Base-by-base conservation (phyloP, 1,139 yeast species). In the Pneumocystis wakefieldiae region DNA sequence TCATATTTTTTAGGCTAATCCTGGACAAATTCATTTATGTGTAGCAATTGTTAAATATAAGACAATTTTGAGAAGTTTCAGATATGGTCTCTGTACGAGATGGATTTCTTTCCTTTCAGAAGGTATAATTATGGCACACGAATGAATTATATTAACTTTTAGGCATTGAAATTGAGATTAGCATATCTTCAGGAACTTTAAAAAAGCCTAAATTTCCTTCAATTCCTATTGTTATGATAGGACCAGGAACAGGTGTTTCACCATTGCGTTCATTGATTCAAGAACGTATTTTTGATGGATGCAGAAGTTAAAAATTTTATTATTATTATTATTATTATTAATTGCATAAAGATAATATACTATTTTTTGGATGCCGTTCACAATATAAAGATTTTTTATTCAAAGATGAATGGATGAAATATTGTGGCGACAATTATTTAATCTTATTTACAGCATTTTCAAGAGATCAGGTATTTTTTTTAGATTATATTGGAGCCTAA, bases 241-340 rank as follows among this genome's bases (percentile, higher is more conserved):
- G 98, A 53, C 97, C 98, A 60, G 98, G 98, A 68, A 92, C 98
- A 7, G 98, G 98, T 73, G 92, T 92, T 64, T 97, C 98, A 12
- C 98, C 98, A 66, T 86, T 92, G 78, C 85, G 97, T 76, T 97
- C 95, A 1, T 90, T 92, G 69, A 76, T 92, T 58, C 84, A 95
- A 75, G 97, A 90, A 19, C 61, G 64, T 35, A 32, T 60, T 15
- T 35, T 35, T 28, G 28, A 42, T 32, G 29, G 7, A n/a, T 57
- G 29, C 24, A 37, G 32, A 29, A 17, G 55, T 48, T 48, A 19
- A 19, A 12, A 12, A 24, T 10, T 24, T 48, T 48, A 24, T 48
- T 19, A 12, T 19, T 48, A 48, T 24, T 14, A 36, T 42, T 48
- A 4, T 24, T 10, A 10, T 48, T 24, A 24, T 15, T 48, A 12